Evolutionary conservation across 2,329 filamentous ascomycete genomes (phyloP).

Genomic region (Passalora sequoiae): DNA sequence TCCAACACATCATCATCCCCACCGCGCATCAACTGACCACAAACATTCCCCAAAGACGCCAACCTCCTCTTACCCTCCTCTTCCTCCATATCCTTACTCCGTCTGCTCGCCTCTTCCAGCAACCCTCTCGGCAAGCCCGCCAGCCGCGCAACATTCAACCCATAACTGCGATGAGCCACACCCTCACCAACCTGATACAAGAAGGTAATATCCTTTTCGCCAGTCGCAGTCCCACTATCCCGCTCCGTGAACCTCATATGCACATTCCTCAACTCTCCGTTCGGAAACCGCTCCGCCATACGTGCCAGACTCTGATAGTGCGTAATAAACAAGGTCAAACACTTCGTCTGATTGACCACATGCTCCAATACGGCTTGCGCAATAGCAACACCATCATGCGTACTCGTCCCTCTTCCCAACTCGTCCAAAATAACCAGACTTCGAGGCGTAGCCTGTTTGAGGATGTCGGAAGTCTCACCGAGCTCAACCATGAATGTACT

Average conservation of each 20-base stretch:
- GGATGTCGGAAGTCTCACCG: slow-evolving; percentile 82
- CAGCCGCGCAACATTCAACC: slow-evolving; percentile 83
- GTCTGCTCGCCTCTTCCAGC: slow-evolving; percentile 70
- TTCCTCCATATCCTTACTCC: slow-evolving; percentile 75
- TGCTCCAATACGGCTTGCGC: slow-evolving; percentile 86
- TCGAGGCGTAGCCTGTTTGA: slow-evolving; percentile 79
- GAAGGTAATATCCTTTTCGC: slow-evolving; percentile 80
- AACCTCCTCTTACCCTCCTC: slow-evolving; percentile 62
- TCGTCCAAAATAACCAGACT: slow-evolving; percentile 91
- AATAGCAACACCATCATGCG: slow-evolving; percentile 93
- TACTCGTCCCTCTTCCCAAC: slow-evolving; percentile 85
- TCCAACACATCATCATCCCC: slow-evolving; percentile 33
- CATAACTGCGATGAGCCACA: slow-evolving; percentile 89
- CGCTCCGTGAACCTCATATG: slow-evolving; percentile 82
- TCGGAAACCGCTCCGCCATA: slow-evolving; percentile 62
- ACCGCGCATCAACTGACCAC: slow-evolving; percentile 15
- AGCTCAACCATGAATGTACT: slow-evolving; percentile 98
- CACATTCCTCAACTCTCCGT: slow-evolving; percentile 70
- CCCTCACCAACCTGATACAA: slow-evolving; percentile 88
- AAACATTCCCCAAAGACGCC: slow-evolving; percentile 31
- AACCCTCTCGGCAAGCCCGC: slow-evolving; percentile 74
- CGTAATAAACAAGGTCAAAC: slow-evolving; percentile 90
- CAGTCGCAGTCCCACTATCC: slow-evolving; percentile 35
- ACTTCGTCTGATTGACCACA: slow-evolving; percentile 67
- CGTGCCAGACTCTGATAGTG: slow-evolving; percentile 88